Conservation (phyloP, 768 basidiomycete genomes). For the Xerocomus spinulosus region DNA sequence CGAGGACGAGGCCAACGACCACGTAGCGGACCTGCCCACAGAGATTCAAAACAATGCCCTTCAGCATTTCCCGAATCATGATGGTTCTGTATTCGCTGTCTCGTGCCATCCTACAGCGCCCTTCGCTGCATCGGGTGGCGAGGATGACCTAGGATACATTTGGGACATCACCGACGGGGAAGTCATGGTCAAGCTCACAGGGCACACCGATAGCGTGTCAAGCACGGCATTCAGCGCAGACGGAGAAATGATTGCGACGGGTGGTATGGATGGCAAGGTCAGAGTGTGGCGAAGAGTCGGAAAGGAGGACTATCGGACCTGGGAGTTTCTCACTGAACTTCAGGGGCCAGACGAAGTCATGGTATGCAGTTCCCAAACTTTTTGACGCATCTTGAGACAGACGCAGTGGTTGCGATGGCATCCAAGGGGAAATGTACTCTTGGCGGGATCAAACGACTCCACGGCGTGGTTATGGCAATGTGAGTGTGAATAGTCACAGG, state of each 20-base stretch:
- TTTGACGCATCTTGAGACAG: not conserved
- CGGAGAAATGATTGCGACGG: constrained; percentile 91
- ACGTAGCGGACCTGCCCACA: constrained; percentile 39
- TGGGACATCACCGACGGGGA: constrained; percentile 86
- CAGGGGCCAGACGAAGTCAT: constrained; percentile 95
- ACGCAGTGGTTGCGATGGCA: constrained; percentile 91
- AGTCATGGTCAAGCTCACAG: constrained; percentile 77
- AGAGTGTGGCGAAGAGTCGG: constrained; percentile 87
- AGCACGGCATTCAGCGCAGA: constrained; percentile 76
- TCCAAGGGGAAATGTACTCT: constrained; percentile 82
- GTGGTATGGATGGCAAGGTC: constrained; percentile 97
- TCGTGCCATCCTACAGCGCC: constrained; percentile 77
- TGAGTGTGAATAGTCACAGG: constrained; percentile 36
- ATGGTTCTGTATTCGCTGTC: constrained; percentile 77
- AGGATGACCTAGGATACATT: constrained; percentile 92
- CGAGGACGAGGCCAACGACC: constrained; percentile 53
- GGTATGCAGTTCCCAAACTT: constrained; percentile 55
- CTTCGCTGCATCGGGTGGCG: constrained; percentile 87
- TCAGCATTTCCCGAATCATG: constrained; percentile 65
- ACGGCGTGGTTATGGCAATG: constrained; percentile 98
- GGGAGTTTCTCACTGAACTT: constrained; percentile 93
- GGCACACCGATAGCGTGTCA: constrained; percentile 90
- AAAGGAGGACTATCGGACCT: constrained; percentile 65
- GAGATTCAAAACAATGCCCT: constrained; percentile 57
- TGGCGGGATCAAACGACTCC: constrained; percentile 90